phyloP scores from a whole-genome alignment of 2,329 filamentous ascomycete genomes.

The Fusarium subglutinans region DNA sequence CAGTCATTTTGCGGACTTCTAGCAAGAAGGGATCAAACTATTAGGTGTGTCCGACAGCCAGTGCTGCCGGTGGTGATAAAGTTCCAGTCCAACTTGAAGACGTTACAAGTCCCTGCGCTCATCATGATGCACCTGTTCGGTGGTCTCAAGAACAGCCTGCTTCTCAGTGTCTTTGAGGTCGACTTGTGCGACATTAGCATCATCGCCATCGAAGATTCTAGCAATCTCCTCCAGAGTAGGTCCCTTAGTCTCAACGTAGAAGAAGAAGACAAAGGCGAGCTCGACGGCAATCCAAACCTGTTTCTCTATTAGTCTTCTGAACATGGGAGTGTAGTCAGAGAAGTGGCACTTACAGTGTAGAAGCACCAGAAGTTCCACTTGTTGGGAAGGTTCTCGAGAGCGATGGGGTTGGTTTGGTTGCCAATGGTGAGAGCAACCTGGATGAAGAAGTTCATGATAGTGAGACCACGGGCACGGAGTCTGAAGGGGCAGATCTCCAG shows the following conservation, averaged over 20 bases:
- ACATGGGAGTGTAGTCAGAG: fast-evolving
- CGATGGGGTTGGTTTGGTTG: constrained; percentile 71
- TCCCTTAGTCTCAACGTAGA: constrained; percentile 76
- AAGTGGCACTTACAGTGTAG: constrained; percentile 57
- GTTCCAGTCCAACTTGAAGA: background rate
- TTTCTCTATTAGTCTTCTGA: background rate
- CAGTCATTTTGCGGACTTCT: background rate
- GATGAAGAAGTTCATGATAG: constrained; percentile 71
- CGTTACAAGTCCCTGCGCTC: constrained; percentile 2
- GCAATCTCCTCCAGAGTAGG: constrained; percentile 71
- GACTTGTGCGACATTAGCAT: constrained; percentile 47
- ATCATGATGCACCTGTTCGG: background rate
- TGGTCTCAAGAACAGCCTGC: constrained; percentile 3
- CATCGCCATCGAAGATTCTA: constrained; percentile 74
- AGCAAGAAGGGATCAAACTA: background rate
- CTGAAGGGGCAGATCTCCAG: constrained; percentile 69
- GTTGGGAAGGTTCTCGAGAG: constrained; percentile 67
- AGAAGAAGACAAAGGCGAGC: constrained; percentile 70
- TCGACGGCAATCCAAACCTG: constrained; percentile 49
- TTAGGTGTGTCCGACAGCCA: background rate
- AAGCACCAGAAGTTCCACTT: constrained; percentile 74
- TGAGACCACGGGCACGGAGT: constrained; percentile 67
- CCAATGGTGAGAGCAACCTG: constrained; percentile 69
- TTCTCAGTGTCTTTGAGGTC: constrained; percentile 5
- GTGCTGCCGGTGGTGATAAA: too few relatives aligned